Evolutionary conservation across 371 early-diverging fungal species (phyloP).

Genomic region (Mucor saturninus): DNA sequence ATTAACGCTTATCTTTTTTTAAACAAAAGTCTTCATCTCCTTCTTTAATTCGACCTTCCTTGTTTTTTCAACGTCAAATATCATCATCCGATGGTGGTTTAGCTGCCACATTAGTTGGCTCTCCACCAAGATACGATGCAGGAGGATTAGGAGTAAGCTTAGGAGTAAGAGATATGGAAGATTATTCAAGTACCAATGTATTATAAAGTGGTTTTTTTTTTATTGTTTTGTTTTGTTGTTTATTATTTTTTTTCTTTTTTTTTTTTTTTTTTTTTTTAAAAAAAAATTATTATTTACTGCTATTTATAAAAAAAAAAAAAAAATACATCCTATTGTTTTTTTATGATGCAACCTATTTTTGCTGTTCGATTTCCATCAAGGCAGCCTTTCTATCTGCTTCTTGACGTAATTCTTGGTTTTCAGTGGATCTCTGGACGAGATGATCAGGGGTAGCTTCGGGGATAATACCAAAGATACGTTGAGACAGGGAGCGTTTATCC

Average conservation of each 20-base stretch:
- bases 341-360: neutral
- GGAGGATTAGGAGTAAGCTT: constrained; percentile 6
- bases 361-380: neutral
- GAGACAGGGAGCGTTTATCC: constrained; percentile 60
- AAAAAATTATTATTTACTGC: neutral
- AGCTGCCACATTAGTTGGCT: constrained; percentile 41
- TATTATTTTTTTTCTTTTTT: neutral
- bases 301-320: too few relatives aligned
- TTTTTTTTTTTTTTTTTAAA: neutral
- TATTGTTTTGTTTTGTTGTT: neutral
- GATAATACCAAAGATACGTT: constrained; percentile 47
- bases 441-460: constrained; percentile 50
- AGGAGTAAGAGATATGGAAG: neutral
- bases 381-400: constrained; percentile 16
- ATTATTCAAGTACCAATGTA: neutral
- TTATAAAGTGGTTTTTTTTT: neutral
- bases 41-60: constrained; percentile 19
- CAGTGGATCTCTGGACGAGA: constrained; percentile 36
- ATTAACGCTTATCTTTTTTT: neutral
- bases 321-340: too few relatives aligned
- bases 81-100: constrained; percentile 32
- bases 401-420: constrained; percentile 15
- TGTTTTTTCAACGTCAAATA: constrained; percentile 17
- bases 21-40: constrained; percentile 11
- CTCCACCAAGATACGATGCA: constrained; percentile 32